Evolutionary conservation across 2,329 filamentous ascomycete genomes (phyloP).

Genomic region (Helotiales sp.): DNA sequence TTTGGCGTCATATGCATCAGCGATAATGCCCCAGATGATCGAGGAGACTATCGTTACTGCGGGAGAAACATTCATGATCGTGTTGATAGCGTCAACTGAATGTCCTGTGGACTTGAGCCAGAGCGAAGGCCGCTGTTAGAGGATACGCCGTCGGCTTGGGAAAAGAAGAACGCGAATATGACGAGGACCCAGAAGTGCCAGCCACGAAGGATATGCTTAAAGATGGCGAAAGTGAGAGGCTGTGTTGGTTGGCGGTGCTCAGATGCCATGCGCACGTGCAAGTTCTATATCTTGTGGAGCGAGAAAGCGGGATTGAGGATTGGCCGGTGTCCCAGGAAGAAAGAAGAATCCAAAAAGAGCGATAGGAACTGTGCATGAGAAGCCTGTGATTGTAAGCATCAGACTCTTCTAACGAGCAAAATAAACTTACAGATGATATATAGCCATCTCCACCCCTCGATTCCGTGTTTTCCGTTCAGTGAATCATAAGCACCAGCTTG

Average conservation of each 20-base stretch:
- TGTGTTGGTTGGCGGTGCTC: constrained; percentile 2
- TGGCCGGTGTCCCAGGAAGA: constrained; percentile 19
- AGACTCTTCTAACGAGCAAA: not conserved
- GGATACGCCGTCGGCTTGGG: constrained; percentile 14
- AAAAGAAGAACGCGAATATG: constrained; percentile 16
- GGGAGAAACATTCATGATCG: constrained; percentile 5
- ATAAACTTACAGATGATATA: not conserved
- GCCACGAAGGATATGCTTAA: constrained; percentile 8
- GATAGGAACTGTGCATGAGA: constrained; percentile 35
- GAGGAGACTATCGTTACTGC: constrained; percentile 12
- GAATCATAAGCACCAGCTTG: not conserved
- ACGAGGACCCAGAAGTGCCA: constrained; percentile 18
- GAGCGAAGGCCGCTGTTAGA: constrained; percentile 16
- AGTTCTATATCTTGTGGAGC: constrained; percentile 8
- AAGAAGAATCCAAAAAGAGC: constrained; percentile 27
- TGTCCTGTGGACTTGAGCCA: constrained; percentile 10
- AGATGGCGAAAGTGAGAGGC: constrained; percentile 3
- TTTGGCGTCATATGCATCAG: constrained; percentile 17
- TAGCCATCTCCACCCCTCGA: not conserved
- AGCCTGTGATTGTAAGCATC: constrained; percentile 37
- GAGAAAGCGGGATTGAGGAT: constrained; percentile 7
- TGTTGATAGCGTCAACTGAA: constrained; percentile 10
- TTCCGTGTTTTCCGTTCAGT: not conserved
- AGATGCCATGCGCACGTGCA: constrained; percentile 6
- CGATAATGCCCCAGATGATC: constrained; percentile 12